These are phyloP conservation scores for Wakefieldia striispora DNA, from an alignment of 768 basidiomycete genomes.

Conservation along the genomic window DNA sequence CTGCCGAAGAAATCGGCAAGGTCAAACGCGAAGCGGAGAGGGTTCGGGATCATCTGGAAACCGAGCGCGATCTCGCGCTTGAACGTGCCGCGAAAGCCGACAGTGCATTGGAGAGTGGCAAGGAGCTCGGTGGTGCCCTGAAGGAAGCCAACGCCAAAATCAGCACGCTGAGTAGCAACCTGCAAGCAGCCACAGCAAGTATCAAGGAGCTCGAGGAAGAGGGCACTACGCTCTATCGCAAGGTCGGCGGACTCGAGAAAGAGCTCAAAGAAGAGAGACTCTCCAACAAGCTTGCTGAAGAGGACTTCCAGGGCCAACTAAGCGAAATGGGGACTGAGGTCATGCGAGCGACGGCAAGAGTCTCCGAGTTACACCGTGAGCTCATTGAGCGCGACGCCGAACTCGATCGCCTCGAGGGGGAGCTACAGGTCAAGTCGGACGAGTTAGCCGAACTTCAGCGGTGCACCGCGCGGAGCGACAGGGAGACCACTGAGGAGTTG, in stretches of 20 bases:
- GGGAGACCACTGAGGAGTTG: slow-evolving; percentile 31
- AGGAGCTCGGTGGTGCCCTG: slow-evolving; percentile 67
- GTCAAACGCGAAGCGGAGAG: not conserved
- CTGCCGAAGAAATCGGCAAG: not conserved
- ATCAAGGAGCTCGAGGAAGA: slow-evolving; percentile 65
- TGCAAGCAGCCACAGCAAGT: slow-evolving; percentile 50
- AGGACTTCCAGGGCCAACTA: slow-evolving; percentile 37
- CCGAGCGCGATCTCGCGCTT: slow-evolving; percentile 2
- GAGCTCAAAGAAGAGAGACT: slow-evolving; percentile 55
- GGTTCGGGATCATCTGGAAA: not conserved
- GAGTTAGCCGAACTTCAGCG: slow-evolving; percentile 22
- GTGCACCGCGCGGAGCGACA: slow-evolving; percentile 24
- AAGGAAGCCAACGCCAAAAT: slow-evolving; percentile 64
- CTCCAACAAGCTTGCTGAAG: slow-evolving; percentile 35
- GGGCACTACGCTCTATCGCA: slow-evolving; percentile 47
- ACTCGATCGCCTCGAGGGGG: slow-evolving; percentile 36
- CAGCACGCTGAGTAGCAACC: slow-evolving; percentile 51
- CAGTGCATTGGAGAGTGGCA: slow-evolving; percentile 55
- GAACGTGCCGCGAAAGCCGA: slow-evolving; percentile 57
- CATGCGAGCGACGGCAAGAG: slow-evolving; percentile 32
- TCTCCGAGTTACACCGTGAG: slow-evolving; percentile 45
- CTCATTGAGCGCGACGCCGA: slow-evolving; percentile 38
- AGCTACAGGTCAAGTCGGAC: slow-evolving; percentile 39
- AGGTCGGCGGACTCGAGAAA: slow-evolving; percentile 55
- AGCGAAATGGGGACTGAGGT: slow-evolving; percentile 31